Base-by-base conservation (phyloP, 139 green algal genomes). In the Volvox reticuliferus region DNA sequence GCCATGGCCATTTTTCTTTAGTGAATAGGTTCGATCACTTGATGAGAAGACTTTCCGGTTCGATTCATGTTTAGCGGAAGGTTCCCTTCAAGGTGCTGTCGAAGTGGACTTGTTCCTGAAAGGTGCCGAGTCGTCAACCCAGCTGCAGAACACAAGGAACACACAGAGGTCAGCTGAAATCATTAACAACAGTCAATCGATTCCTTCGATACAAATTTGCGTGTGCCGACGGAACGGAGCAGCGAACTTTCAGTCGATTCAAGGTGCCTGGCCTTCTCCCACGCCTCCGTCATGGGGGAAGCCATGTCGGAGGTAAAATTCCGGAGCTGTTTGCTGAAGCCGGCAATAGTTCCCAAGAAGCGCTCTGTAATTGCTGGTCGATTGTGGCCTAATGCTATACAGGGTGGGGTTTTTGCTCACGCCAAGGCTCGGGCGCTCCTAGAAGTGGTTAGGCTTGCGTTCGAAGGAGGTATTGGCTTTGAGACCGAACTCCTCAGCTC, bases 271-370 rank as follows among this genome's bases (percentile, higher is more conserved):
- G 6, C 71, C 71, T 79, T 79, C 71, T 37, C 14, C 71, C n/a
- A n/a, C n/a, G 32, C 76, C 76, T 82, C 33, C 76, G 78, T 21
- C 78, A 86, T 86, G 79, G 79, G 79, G 9, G 79, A 86, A 73
- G 79, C 44, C 22, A 86, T 86, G 79, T 63, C 50, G 44, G 79
- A 86, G 79, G 79, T 71, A 73, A 86, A 55, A 63, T 68, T 26
- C 33, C 32, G 76, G 18, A 19, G 5, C 24, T 55, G 76, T 21
- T 82, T 82, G 30, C 2, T 36, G n/a, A 14, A 30, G 71, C 22
- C n/a, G 69, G 14, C 71, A 37, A 79, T n/a, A n/a, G 71, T 36
- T 73, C 2, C 12, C 65, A 73, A 55, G 5, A 55, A 55, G 44
- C 44, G 44, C 44, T 55, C 44, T 9, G 44, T 5, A 14, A 9